Evolutionary conservation across 192 early-diverging fungal genomes (phyloP).

Genomic region (Coemansia sp.): DNA sequence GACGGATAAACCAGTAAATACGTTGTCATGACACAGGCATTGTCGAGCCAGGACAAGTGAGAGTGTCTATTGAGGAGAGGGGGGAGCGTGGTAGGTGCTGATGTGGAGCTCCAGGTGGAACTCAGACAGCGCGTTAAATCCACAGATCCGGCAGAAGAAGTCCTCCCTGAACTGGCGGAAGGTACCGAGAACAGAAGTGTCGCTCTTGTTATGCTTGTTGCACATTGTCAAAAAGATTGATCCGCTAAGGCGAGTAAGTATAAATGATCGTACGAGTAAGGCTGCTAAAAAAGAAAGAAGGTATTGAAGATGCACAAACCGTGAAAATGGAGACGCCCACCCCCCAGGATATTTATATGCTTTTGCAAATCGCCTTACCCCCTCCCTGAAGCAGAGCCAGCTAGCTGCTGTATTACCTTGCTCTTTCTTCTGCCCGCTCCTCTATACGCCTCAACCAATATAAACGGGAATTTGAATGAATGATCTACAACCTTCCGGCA

Average conservation of each 20-base stretch:
- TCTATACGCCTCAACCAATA: not conserved
- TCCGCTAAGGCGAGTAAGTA: not conserved
- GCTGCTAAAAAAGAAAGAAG: not conserved
- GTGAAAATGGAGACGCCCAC: not conserved
- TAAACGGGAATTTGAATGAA: slow-evolving; percentile 1
- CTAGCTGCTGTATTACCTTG: not conserved
- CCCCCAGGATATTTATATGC: slow-evolving; percentile 5
- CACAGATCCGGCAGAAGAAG: slow-evolving; percentile 50
- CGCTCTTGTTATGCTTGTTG: slow-evolving; percentile 15
- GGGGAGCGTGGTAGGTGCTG: slow-evolving; percentile 11
- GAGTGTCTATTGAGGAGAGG: not conserved
- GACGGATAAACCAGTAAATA: slow-evolving; percentile 2
- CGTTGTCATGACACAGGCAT: not conserved
- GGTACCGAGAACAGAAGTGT: slow-evolving; percentile 3
- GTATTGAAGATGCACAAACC: slow-evolving; percentile 2
- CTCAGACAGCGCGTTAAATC: slow-evolving; percentile 45
- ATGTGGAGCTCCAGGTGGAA: slow-evolving; percentile 43
- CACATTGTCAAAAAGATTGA: slow-evolving; percentile 18
- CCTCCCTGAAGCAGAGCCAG: not conserved
- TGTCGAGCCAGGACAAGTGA: not conserved
- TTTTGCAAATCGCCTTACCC: slow-evolving; percentile 1
- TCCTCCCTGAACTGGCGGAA: slow-evolving; percentile 39
- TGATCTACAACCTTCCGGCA: not conserved
- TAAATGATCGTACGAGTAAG: not conserved
- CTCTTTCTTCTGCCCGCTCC: too few relatives aligned